A percentile compares a stretch with the other conserved stretches of the same genome.
These are phyloP conservation scores for Sporothrix mexicana DNA, from an alignment of 2,329 filamentous ascomycete species.

Conservation along the genomic window DNA sequence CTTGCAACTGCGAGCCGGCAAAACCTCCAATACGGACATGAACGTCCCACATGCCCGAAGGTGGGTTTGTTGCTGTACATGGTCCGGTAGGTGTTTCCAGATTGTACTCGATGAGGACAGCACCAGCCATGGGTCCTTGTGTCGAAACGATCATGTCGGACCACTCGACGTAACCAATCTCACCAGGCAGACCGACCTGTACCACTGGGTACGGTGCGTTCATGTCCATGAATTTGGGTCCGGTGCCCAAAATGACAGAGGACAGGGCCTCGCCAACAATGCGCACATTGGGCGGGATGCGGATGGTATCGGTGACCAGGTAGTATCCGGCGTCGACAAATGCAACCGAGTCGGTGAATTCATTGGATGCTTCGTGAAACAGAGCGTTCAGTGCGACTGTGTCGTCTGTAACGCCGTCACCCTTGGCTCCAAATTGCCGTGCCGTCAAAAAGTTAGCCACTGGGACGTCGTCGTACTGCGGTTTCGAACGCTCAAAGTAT, in stretches of 20 bases:
- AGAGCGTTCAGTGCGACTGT: slow-evolving; percentile 69
- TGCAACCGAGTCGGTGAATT: slow-evolving; percentile 55
- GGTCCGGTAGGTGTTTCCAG: slow-evolving; percentile 53
- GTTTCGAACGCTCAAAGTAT: slow-evolving; percentile 77
- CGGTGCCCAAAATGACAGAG: slow-evolving; percentile 62
- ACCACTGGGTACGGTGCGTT: slow-evolving; percentile 68
- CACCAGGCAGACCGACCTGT: slow-evolving; percentile 63
- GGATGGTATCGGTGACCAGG: slow-evolving; percentile 61
- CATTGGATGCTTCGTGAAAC: slow-evolving; percentile 43
- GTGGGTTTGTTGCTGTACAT: slow-evolving; percentile 40
- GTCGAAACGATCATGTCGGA: slow-evolving; percentile 75
- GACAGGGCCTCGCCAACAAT: slow-evolving; percentile 66
- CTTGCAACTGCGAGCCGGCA: slow-evolving; percentile 70
- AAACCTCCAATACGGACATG: slow-evolving; percentile 77
- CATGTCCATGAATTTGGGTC: slow-evolving; percentile 61
- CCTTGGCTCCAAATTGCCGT: slow-evolving; percentile 69
- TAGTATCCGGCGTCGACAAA: slow-evolving; percentile 70
- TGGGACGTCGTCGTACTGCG: slow-evolving; percentile 69
- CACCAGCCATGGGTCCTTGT: slow-evolving; percentile 69
- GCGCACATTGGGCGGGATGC: slow-evolving; percentile 55
- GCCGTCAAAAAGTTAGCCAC: slow-evolving; percentile 70
- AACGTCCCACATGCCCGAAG: slow-evolving; percentile 72
- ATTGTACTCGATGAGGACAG: slow-evolving; percentile 76
- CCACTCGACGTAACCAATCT: slow-evolving; percentile 70
- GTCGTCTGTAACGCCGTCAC: slow-evolving; percentile 77